Conservation (phyloP, 139 green algal species). For the Marvania coccoides region DNA sequence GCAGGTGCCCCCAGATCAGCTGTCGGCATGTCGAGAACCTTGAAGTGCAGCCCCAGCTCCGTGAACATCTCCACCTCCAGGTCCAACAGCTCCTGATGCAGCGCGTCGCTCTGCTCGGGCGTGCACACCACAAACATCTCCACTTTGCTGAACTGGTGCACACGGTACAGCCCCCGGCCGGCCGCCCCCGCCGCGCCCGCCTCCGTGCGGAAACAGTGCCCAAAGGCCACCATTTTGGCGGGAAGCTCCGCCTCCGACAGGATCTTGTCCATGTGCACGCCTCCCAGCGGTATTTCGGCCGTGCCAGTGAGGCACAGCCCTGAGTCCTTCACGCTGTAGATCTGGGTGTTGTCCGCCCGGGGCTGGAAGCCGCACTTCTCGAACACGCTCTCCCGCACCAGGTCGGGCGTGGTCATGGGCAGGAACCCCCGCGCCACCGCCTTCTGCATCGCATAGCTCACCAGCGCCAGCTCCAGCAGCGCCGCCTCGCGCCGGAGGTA, state of each 20-base stretch:
- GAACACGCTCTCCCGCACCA: constrained; percentile 82
- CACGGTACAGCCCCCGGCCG: constrained; percentile 86
- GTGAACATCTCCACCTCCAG: constrained; percentile 83
- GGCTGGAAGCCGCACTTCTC: constrained; percentile 99
- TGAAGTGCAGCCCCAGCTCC: constrained; percentile 95
- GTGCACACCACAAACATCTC: constrained; percentile 96
- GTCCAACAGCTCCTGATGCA: constrained; percentile 78
- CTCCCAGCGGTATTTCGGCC: constrained; percentile 89
- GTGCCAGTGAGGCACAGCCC: constrained; percentile 91
- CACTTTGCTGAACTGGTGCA: constrained; percentile 99
- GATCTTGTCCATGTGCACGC: constrained; percentile 84
- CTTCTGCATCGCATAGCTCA: constrained; percentile 78
- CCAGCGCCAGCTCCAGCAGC: constrained; percentile 92
- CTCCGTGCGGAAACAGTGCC: constrained; percentile 96
- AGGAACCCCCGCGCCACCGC: constrained; percentile 71
- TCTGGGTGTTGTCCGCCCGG: constrained; percentile 84
- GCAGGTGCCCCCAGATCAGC: constrained; percentile 92
- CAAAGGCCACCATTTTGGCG: constrained; percentile 84
- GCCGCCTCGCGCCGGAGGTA: constrained; percentile 88
- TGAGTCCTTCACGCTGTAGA: constrained; percentile 78
- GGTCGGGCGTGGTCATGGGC: constrained; percentile 87
- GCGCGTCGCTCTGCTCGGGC: constrained; percentile 76
- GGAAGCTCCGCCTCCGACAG: constrained; percentile 77
- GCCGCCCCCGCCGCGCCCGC: constrained; percentile 78
- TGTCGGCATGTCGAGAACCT: constrained; percentile 94